Conservation (phyloP, 441 rosid genomes). For the Raphanus hybrid region DNA sequence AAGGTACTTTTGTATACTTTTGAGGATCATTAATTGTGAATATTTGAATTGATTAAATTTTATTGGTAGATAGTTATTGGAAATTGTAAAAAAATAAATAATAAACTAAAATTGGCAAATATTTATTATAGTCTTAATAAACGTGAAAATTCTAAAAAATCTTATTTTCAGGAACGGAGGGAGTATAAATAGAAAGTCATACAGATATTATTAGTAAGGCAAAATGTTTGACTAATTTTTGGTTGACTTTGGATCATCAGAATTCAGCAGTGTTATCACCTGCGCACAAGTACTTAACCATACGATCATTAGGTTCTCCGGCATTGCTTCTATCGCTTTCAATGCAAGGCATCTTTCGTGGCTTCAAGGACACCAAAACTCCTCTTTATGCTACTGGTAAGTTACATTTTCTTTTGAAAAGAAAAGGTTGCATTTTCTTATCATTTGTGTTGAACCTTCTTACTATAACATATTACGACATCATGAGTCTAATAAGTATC, state of each 20-base stretch:
- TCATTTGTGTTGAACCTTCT: not conserved
- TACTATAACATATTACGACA: not conserved
- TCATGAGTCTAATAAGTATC: not conserved
- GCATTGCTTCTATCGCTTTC: slow-evolving; percentile 73
- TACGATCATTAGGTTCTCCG: slow-evolving; percentile 72
- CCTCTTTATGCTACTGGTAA: slow-evolving; percentile 75
- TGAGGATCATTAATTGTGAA: too few relatives aligned
- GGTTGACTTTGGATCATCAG: slow-evolving; percentile 37
- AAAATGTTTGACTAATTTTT: slow-evolving; percentile 18
- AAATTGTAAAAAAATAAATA: too few relatives aligned
- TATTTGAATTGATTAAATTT: too few relatives aligned
- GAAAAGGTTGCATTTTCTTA: too few relatives aligned
- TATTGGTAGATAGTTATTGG: too few relatives aligned
- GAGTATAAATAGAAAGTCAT: not conserved
- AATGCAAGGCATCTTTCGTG: slow-evolving; percentile 79
- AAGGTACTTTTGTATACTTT: too few relatives aligned
- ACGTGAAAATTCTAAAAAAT: too few relatives aligned
- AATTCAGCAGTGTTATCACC: slow-evolving; percentile 58
- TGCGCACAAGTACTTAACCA: slow-evolving; percentile 56
- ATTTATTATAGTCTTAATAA: too few relatives aligned
- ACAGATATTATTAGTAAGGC: not conserved
- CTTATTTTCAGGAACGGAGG: too few relatives aligned
- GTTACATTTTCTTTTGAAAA: not conserved
- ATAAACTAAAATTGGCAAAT: too few relatives aligned
- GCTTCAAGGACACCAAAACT: slow-evolving; percentile 75